A percentile compares a stretch with the other conserved stretches of the same genome.
Conservation (phyloP, 2,329 filamentous ascomycete genomes). For the Neonectria sp. region DNA sequence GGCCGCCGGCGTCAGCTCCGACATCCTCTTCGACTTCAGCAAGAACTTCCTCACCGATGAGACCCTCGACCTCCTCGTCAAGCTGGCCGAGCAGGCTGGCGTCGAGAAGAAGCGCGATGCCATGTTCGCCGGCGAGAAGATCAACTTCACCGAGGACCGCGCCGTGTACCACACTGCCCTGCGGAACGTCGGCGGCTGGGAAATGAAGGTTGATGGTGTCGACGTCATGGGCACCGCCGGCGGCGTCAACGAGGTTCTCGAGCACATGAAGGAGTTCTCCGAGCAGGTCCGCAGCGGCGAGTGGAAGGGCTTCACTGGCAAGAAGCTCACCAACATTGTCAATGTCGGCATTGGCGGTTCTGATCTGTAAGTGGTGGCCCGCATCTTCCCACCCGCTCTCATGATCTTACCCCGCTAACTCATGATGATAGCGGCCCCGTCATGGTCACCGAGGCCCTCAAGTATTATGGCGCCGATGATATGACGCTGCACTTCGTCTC, state of each 20-base stretch:
- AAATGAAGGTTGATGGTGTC: constrained; percentile 87
- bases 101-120: constrained; percentile 95
- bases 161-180: constrained; percentile 97
- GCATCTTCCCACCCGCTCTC: constrained; percentile 12
- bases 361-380: constrained; percentile 81
- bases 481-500: constrained; percentile 98
- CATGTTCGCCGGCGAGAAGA: constrained; percentile 98
- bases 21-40: constrained; percentile 98
- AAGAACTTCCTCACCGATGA: constrained; percentile 99
- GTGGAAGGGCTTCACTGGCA: constrained; percentile 98
- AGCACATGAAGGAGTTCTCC: constrained; percentile 99
- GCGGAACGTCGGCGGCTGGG: constrained; percentile 89
- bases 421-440: constrained; percentile 82
- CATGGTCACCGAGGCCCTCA: constrained; percentile 98
- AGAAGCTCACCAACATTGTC: constrained; percentile 96
- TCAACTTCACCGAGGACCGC: constrained; percentile 98
- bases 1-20: constrained; percentile 84
- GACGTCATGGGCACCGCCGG: constrained; percentile 93
- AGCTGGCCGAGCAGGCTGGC: constrained; percentile 92
- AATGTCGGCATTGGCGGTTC: constrained; percentile 99
- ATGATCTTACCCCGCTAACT: constrained; percentile 31
- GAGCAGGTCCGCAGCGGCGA: constrained; percentile 94
- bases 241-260: constrained; percentile 89
- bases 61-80: constrained; percentile 87
- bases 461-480: constrained; percentile 89